Evolutionary conservation across 2,329 filamentous ascomycete species (phyloP).

Genomic region (Trichophyton mentagrophytes): DNA sequence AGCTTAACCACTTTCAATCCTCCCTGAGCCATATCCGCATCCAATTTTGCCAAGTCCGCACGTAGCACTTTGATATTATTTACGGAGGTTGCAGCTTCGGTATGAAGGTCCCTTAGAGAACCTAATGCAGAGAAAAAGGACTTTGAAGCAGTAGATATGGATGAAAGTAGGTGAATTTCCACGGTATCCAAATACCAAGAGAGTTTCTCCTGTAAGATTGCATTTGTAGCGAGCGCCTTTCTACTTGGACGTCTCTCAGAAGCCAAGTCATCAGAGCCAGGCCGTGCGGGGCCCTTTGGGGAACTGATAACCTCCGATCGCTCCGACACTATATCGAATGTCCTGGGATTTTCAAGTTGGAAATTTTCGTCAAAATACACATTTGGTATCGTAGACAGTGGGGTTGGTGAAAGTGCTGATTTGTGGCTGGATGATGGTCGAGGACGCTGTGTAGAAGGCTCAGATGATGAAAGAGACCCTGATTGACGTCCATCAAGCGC

Average conservation of each 20-base stretch:
- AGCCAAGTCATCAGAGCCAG: slow-evolving; percentile 18
- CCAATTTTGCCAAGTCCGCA: slow-evolving; percentile 65
- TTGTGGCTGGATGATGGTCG: slow-evolving; percentile 35
- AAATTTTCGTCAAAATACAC: slow-evolving; percentile 96
- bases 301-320: slow-evolving; percentile 85
- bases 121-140: slow-evolving; percentile 94
- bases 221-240: slow-evolving; percentile 87
- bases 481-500: slow-evolving; percentile 31
- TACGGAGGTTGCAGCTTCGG: slow-evolving; percentile 84
- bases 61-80: slow-evolving; percentile 69
- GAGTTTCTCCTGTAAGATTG: slow-evolving; percentile 92
- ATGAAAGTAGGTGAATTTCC: slow-evolving; percentile 90
- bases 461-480: slow-evolving; percentile 6
- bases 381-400: slow-evolving; percentile 76
- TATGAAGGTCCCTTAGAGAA: slow-evolving; percentile 78
- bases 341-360: slow-evolving; percentile 87
- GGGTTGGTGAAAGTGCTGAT: slow-evolving; percentile 46
- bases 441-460: slow-evolving; percentile 15
- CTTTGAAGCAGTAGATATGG: slow-evolving; percentile 87
- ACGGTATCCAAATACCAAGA: slow-evolving; percentile 99
- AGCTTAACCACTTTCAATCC: slow-evolving; percentile 79
- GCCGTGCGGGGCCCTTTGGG: slow-evolving; percentile 46
- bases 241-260: slow-evolving; percentile 31
- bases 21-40: slow-evolving; percentile 73
- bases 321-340: slow-evolving; percentile 93